phyloP scores from a whole-genome alignment of 1,139 yeast genomes.

The Spencermartinsiella ligniputridi region DNA sequence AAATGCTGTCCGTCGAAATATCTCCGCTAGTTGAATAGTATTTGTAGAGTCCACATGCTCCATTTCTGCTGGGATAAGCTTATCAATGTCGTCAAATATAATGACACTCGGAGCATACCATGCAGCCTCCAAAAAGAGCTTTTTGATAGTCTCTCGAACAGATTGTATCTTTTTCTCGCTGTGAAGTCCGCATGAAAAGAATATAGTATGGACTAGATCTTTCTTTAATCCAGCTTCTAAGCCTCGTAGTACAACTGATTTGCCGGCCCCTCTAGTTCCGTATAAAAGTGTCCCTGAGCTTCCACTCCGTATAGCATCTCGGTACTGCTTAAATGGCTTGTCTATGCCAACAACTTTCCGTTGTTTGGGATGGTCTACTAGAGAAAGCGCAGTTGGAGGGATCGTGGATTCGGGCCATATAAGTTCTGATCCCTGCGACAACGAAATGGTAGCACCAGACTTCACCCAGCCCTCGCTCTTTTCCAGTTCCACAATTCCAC shows the following conservation, averaged over 20 bases:
- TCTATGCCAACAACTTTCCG: constrained; percentile 56
- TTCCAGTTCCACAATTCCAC: constrained; percentile 58
- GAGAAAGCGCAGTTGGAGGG: constrained; percentile 24
- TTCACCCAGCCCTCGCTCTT: constrained; percentile 45
- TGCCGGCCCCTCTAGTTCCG: constrained; percentile 83
- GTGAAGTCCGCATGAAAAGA: constrained; percentile 50
- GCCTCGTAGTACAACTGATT: constrained; percentile 50
- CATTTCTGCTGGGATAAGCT: constrained; percentile 63
- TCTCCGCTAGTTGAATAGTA: constrained; percentile 55
- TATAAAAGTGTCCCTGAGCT: constrained; percentile 55
- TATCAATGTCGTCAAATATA: constrained; percentile 77
- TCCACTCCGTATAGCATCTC: constrained; percentile 44
- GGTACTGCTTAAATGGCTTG: constrained; percentile 39
- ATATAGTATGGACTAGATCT: constrained; percentile 42
- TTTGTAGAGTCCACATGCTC: constrained; percentile 64
- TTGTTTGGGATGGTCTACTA: neutral
- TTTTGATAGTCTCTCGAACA: constrained; percentile 46
- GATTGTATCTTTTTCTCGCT: constrained; percentile 55
- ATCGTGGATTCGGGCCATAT: constrained; percentile 50
- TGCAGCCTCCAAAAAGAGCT: constrained; percentile 55
- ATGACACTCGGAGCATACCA: constrained; percentile 81
- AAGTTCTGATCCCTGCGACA: constrained; percentile 54
- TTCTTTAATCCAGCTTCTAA: constrained; percentile 39
- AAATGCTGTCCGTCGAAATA: constrained; percentile 38
- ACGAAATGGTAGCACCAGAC: constrained; percentile 23